A percentile compares a stretch with the other conserved stretches of the same genome.
Conservation (phyloP, 768 basidiomycete species). For the Lactarius quietus region DNA sequence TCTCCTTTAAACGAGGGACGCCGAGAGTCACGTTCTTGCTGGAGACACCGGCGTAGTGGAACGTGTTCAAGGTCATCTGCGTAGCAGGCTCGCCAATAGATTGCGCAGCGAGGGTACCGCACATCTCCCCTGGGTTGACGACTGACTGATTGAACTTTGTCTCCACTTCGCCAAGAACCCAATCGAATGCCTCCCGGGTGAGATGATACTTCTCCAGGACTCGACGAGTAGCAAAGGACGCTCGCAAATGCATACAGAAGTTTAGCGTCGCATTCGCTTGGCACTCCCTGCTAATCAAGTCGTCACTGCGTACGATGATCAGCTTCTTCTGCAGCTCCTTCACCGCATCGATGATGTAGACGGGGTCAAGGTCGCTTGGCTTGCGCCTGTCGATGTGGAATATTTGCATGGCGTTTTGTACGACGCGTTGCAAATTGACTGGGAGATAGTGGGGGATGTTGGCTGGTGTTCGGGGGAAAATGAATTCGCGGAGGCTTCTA, state of each 20-base stretch:
- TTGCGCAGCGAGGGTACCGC: conserved; percentile 95
- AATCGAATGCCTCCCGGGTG: conserved; percentile 92
- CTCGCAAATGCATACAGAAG: conserved; percentile 91
- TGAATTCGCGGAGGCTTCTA: conserved; percentile 68
- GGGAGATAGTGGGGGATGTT: conserved; percentile 81
- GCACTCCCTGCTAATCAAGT: conserved; percentile 66
- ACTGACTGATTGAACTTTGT: conserved; percentile 92
- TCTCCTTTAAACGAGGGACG: conserved; percentile 98
- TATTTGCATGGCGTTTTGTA: conserved; percentile 93
- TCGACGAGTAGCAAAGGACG: conserved; percentile 80
- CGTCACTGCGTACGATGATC: conserved; percentile 84
- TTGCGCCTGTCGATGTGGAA: conserved; percentile 96
- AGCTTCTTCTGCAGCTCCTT: conserved; percentile 71
- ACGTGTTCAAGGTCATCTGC: conserved; percentile 99
- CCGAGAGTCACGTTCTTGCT: conserved; percentile 99
- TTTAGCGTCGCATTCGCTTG: conserved; percentile 88
- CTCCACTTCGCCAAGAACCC: conserved; percentile 94
- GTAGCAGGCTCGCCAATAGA: conserved; percentile 99
- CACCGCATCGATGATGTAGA: conserved; percentile 79
- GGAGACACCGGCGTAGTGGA: conserved; percentile 99
- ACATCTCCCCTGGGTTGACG: conserved; percentile 97
- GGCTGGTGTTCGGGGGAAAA: conserved; percentile 76
- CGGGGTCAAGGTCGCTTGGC: conserved; percentile 87
- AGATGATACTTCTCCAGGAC: conserved; percentile 88
- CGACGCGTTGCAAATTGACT: conserved; percentile 92